A percentile compares a stretch with the other conserved stretches of the same genome.
Conservation (phyloP, 129 eudicot genomes). For the Artemisia tridentata region DNA sequence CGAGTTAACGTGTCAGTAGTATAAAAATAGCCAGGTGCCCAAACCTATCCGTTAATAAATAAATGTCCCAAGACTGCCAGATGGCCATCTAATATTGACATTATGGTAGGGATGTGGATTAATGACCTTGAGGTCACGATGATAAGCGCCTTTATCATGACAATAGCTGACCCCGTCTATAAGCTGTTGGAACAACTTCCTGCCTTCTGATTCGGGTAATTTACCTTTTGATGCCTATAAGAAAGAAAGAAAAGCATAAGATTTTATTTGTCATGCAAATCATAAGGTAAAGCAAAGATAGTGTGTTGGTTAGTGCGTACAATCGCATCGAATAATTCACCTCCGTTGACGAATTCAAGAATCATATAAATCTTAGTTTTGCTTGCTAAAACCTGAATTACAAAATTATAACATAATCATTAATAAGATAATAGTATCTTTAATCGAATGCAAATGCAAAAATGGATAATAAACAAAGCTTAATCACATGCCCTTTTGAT, state of each 20-base stretch:
- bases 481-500: constrained; percentile 18
- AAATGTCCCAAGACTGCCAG: too few species aligned
- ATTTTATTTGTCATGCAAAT: constrained; percentile 3
- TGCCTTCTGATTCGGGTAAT: constrained; percentile 55
- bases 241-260: neutral
- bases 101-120: constrained; percentile 23
- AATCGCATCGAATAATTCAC: constrained; percentile 75
- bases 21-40: too few species aligned
- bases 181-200: constrained; percentile 77
- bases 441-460: neutral
- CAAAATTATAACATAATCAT: neutral
- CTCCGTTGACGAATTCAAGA: constrained; percentile 86
- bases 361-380: constrained; percentile 95
- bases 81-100: neutral
- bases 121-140: constrained; percentile 60
- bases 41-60: too few species aligned
- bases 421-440: neutral
- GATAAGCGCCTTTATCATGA: constrained; percentile 78
- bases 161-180: constrained; percentile 83
- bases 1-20: too few species aligned
- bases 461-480: too few species aligned
- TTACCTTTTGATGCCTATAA: constrained; percentile 73
- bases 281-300: neutral
- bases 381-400: constrained; percentile 84
- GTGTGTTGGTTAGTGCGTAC: constrained; percentile 42